Percentiles rank a stretch among this genome's conserved stretches.
phyloP scores from a whole-genome alignment of 2,329 filamentous ascomycete genomes.

The Gaeumannomyces tritici region DNA sequence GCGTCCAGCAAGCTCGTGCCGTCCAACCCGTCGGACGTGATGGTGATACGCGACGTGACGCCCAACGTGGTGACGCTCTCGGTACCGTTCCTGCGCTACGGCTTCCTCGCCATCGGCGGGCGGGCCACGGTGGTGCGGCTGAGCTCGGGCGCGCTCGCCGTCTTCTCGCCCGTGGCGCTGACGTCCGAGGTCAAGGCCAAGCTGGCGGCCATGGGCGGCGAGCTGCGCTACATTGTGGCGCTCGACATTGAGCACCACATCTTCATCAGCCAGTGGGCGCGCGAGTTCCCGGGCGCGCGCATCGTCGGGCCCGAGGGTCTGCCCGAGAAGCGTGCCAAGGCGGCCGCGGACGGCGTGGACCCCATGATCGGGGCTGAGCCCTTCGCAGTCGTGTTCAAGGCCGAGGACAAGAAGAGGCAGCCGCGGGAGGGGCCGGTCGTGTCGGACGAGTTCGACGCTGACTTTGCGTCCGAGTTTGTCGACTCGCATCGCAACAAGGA shows the following conservation, averaged over 20 bases:
- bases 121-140: constrained; percentile 80
- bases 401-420: constrained; percentile 39
- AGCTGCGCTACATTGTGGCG: constrained; percentile 76
- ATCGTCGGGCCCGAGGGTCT: constrained; percentile 78
- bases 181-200: constrained; percentile 59
- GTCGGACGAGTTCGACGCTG: constrained; percentile 68
- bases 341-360: constrained; percentile 33
- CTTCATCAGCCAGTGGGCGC: constrained; percentile 77
- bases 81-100: constrained; percentile 76
- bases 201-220: constrained; percentile 53
- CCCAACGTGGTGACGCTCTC: constrained; percentile 71
- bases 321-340: constrained; percentile 65
- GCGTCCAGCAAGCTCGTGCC: constrained; percentile 55
- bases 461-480: constrained; percentile 83
- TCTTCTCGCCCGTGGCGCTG: constrained; percentile 86
- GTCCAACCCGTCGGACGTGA: constrained; percentile 65
- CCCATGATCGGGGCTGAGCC: constrained; percentile 43
- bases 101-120: constrained; percentile 72
- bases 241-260: constrained; percentile 93
- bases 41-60: constrained; percentile 82
- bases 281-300: constrained; percentile 62
- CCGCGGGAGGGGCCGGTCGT: constrained; percentile 39
- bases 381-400: constrained; percentile 60
- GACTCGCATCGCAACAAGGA: constrained; percentile 75
- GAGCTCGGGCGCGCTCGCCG: constrained; percentile 64